Evolutionary conservation across 257 asterid genomes (phyloP).

Genomic region (Nicotiana sylvestris): DNA sequence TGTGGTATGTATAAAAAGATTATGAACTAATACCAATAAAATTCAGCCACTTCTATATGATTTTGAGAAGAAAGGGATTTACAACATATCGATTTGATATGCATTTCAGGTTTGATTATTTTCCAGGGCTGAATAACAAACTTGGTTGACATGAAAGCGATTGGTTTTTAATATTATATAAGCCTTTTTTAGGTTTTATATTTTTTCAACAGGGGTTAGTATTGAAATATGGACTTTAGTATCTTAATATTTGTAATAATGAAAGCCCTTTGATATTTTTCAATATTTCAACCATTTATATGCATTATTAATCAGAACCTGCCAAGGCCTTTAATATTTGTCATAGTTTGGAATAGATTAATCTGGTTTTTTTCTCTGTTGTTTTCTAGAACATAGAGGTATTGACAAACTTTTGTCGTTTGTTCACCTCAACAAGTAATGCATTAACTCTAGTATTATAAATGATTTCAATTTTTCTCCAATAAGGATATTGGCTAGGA

Average conservation of each 20-base stretch:
- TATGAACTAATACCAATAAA: not conserved
- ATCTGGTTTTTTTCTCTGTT: not conserved
- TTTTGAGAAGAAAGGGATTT: not conserved
- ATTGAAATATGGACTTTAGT: not conserved
- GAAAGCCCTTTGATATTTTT: not conserved
- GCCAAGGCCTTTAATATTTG: not conserved
- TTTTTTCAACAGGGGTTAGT: not conserved
- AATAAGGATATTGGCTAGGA: not conserved
- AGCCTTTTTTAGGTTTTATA: not conserved
- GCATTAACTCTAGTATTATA: not conserved
- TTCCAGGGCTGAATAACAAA: not conserved
- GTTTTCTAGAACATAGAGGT: not conserved
- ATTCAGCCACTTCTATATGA: not conserved
- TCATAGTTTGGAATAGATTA: not conserved
- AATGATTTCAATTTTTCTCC: not conserved
- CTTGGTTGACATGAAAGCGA: not conserved
- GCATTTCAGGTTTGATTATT: not conserved
- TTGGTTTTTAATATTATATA: not conserved
- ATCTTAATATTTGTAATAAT: not conserved
- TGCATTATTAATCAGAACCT: no score
- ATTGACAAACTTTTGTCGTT: not conserved
- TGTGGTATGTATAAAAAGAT: not conserved
- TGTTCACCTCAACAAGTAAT: slow-evolving; percentile 5
- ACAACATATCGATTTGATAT: not conserved
- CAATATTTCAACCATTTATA: not conserved